Conservation (phyloP, 371 early-diverging fungal species). For the Dichotomocladium elegans region DNA sequence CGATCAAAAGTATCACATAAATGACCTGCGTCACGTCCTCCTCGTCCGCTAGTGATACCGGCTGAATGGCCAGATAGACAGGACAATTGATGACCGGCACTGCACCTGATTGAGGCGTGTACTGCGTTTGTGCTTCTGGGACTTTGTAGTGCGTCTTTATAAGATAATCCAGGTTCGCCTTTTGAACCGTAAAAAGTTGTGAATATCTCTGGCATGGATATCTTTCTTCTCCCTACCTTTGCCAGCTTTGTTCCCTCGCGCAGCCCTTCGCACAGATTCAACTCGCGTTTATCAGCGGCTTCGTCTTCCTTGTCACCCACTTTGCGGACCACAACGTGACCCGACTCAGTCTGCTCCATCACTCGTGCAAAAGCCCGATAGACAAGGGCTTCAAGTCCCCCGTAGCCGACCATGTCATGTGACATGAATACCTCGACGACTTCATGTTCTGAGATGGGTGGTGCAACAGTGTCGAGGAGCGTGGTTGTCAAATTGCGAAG, state of each 20-base stretch:
- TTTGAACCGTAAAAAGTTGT: not conserved
- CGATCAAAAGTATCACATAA: conserved; percentile 51
- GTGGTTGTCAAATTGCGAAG: conserved; percentile 47
- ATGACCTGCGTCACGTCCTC: conserved; percentile 34
- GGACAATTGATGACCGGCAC: conserved; percentile 55
- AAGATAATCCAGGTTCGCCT: conserved; percentile 55
- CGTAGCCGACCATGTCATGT: conserved; percentile 62
- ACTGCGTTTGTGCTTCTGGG: conserved; percentile 16
- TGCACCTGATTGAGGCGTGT: conserved; percentile 34
- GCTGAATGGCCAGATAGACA: conserved; percentile 64
- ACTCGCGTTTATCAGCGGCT: conserved; percentile 33
- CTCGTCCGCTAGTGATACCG: conserved; percentile 38
- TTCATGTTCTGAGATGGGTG: conserved; percentile 67
- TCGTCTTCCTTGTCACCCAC: conserved; percentile 32
- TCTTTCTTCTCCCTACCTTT: conserved; percentile 26
- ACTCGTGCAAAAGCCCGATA: conserved; percentile 62
- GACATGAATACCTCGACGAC: conserved; percentile 63
- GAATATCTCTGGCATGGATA: not conserved
- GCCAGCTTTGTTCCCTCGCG: conserved; percentile 56
- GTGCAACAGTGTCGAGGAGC: conserved; percentile 61
- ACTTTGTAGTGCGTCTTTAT: conserved; percentile 44
- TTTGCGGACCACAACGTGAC: conserved; percentile 61
- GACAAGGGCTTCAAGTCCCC: conserved; percentile 54
- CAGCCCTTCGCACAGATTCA: conserved; percentile 59
- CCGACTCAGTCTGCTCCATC: conserved; percentile 69